phyloP scores from a whole-genome alignment of 2,329 filamentous ascomycete species.

The Pleomassaria siparia region DNA sequence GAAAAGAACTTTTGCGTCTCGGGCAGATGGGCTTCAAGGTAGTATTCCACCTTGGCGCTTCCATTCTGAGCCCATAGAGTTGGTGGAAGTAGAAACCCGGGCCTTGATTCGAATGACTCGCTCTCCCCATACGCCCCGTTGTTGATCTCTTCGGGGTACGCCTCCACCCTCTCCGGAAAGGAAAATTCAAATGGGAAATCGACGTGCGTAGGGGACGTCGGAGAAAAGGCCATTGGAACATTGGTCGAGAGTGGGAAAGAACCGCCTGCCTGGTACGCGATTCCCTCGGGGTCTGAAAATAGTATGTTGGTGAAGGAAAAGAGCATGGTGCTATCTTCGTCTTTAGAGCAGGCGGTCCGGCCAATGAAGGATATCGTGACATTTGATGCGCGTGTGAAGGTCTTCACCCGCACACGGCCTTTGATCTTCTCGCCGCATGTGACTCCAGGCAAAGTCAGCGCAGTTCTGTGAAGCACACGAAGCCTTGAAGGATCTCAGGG shows the following conservation, averaged over 20 bases:
- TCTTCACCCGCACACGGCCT: not conserved
- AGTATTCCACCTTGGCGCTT: conserved; percentile 20
- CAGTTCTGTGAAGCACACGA: no score
- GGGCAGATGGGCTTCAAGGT: conserved; percentile 19
- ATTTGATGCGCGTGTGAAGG: not conserved
- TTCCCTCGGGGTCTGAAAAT: not conserved
- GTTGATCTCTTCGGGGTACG: conserved; percentile 12
- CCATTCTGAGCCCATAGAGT: conserved; percentile 20
- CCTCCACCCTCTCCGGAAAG: conserved; percentile 20
- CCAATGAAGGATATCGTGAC: not conserved
- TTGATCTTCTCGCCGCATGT: not conserved
- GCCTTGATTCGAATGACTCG: conserved; percentile 13
- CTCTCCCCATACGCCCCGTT: conserved; percentile 10
- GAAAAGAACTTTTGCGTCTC: conserved; percentile 17
- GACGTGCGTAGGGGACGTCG: not conserved
- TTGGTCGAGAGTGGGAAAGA: no score
- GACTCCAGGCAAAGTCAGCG: no score
- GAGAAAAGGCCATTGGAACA: not conserved
- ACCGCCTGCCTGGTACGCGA: no score
- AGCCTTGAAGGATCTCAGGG: no score
- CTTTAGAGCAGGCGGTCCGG: not conserved
- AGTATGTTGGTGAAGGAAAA: not conserved
- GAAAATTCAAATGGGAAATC: conserved; percentile 26
- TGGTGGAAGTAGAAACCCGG: conserved; percentile 20
- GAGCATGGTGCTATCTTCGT: not conserved